Evolutionary conservation across 805 yeast genomes (phyloP).

Genomic region (Starmerella bacillaris): DNA sequence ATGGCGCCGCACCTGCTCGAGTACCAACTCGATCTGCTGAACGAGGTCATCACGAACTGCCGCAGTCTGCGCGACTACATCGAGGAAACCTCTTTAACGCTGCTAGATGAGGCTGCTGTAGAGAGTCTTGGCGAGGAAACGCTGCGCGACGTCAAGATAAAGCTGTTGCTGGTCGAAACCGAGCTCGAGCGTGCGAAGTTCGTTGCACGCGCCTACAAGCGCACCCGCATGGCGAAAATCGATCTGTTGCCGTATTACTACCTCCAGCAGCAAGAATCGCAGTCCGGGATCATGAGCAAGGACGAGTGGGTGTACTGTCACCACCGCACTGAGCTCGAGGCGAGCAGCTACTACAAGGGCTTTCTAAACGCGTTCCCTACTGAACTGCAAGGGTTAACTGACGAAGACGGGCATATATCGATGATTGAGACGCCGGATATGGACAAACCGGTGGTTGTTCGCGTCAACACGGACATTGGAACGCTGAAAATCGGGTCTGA

Average conservation of each 20-base stretch:
- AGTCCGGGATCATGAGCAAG: constrained; percentile 7
- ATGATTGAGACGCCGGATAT: constrained; percentile 73
- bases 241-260: constrained; percentile 48
- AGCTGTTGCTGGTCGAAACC: constrained; percentile 70
- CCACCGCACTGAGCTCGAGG: constrained; percentile 43
- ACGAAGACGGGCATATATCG: constrained; percentile 33
- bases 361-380: constrained; percentile 54
- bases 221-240: constrained; percentile 55
- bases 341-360: constrained; percentile 46
- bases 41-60: constrained; percentile 38
- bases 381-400: constrained; percentile 56
- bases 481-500: constrained; percentile 29
- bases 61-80: constrained; percentile 57
- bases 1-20: constrained; percentile 74
- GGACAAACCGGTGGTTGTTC: constrained; percentile 59
- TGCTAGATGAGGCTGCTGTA: constrained; percentile 28
- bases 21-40: constrained; percentile 45
- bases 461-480: constrained; percentile 28
- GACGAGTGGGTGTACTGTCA: constrained; percentile 14
- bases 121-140: constrained; percentile 1
- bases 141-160: constrained; percentile 43
- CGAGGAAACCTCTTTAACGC: constrained; percentile 59
- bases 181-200: constrained; percentile 79
- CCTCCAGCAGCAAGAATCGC: constrained; percentile 18
- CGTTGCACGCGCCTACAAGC: constrained; percentile 58